Conservation (phyloP, 352 stramenopile species). For the Phytopythium helicoides region DNA sequence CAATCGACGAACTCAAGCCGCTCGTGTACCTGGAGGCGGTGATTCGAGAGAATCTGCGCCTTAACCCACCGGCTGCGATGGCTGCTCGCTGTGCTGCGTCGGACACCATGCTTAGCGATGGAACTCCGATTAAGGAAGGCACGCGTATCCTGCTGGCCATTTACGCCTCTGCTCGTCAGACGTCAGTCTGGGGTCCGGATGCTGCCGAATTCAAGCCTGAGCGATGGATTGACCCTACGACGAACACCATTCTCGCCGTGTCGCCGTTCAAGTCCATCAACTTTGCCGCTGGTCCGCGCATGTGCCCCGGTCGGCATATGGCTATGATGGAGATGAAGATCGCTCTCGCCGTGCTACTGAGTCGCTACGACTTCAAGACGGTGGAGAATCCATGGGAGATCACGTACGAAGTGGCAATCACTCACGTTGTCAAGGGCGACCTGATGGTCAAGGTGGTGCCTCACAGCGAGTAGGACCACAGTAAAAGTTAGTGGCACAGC, state of each 20-base stretch:
- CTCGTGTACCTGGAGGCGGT: conserved; percentile 35
- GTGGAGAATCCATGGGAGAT: conserved; percentile 13
- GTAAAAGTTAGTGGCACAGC: too few species aligned
- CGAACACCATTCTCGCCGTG: conserved; percentile 23
- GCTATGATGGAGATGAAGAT: conserved; percentile 51
- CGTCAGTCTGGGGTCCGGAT: conserved; percentile 44
- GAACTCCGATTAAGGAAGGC: conserved; percentile 41
- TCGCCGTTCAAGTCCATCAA: conserved; percentile 42
- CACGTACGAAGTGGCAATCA: conserved; percentile 17
- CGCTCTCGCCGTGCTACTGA: conserved; percentile 20
- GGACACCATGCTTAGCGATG: conserved; percentile 47
- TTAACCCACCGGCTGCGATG: conserved; percentile 45
- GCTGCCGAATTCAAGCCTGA: conserved; percentile 57
- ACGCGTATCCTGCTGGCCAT: conserved; percentile 36
- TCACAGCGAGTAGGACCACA: conserved; percentile 46
- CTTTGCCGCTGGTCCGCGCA: conserved; percentile 42
- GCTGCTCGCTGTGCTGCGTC: conserved; percentile 26
- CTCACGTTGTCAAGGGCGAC: conserved; percentile 8
- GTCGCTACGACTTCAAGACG: conserved; percentile 18
- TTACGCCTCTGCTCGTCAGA: conserved; percentile 35
- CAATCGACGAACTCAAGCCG: conserved; percentile 19
- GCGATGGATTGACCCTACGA: conserved; percentile 35
- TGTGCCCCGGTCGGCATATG: conserved; percentile 45
- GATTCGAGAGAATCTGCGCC: conserved; percentile 30
- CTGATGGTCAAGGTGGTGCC: conserved; percentile 9